Evolutionary conservation across 2,329 filamentous ascomycete species (phyloP).

Genomic region (Blastomyces percursus): DNA sequence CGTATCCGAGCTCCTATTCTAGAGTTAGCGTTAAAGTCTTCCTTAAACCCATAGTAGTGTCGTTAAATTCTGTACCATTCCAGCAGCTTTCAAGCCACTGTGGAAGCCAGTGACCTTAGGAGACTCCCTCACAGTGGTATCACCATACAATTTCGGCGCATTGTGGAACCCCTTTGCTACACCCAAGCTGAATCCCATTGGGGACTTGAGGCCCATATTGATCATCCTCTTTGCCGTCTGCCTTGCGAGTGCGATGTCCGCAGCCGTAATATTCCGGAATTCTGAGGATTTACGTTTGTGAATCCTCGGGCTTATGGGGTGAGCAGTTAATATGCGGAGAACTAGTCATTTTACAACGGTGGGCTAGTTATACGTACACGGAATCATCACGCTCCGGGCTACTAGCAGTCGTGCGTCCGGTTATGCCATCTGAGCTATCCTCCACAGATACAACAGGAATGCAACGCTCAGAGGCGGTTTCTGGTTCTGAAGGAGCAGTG

Average conservation of each 20-base stretch:
- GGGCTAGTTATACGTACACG: background rate
- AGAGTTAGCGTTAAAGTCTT: constrained; percentile 4
- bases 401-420: background rate
- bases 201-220: constrained; percentile 62
- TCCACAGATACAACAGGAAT: background rate
- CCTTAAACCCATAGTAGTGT: background rate
- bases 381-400: background rate
- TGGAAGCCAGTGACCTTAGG: constrained; percentile 69
- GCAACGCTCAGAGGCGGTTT: constrained; percentile 7
- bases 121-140: constrained; percentile 65
- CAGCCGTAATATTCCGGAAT: constrained; percentile 33
- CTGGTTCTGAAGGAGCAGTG: background rate
- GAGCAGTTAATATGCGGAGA: background rate
- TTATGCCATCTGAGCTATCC: background rate
- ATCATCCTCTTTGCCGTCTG: constrained; percentile 63
- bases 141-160: constrained; percentile 72
- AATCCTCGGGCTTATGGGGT: background rate
- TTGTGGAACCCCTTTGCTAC: constrained; percentile 83
- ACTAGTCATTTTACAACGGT: background rate
- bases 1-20: constrained; percentile 55
- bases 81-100: constrained; percentile 65
- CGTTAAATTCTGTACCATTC: constrained; percentile 42
- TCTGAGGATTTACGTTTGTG: background rate
- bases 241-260: constrained; percentile 53
- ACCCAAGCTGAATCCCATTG: constrained; percentile 74